These are phyloP conservation scores for Populus hybrid DNA, from an alignment of 441 rosid species.

Conservation along the genomic window DNA sequence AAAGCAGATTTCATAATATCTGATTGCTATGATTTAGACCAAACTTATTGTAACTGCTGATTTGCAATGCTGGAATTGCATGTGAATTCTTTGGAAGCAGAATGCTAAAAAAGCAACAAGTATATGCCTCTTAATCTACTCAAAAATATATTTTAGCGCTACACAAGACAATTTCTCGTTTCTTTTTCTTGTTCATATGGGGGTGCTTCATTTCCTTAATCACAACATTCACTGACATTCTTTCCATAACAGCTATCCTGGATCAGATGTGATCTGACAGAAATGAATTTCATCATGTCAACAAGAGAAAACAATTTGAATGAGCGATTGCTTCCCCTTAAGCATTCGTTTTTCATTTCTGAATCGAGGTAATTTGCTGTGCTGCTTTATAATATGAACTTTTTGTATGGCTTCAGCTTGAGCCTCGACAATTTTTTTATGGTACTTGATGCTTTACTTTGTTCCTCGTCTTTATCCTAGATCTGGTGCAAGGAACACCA, in stretches of 20 bases:
- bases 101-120: not conserved
- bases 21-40: not conserved
- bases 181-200: not conserved
- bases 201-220: not conserved
- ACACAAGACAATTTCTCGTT: not conserved
- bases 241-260: conserved; percentile 41
- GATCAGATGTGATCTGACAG: conserved; percentile 46
- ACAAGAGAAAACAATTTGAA: conserved; percentile 33
- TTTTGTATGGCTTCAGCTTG: not conserved
- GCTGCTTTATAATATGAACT: not conserved
- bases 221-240: not conserved
- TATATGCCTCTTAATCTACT: not conserved
- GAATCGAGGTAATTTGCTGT: conserved; percentile 36
- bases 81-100: not conserved
- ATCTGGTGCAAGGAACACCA: conserved; percentile 89
- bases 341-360: conserved; percentile 38
- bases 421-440: not conserved
- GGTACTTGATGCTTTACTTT: not conserved
- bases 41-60: not conserved
- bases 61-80: not conserved
- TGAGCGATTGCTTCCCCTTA: conserved; percentile 42
- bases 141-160: not conserved
- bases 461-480: conserved; percentile 34
- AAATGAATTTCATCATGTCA: conserved; percentile 44
- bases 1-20: not conserved